Evolutionary conservation across 192 early-diverging fungal genomes (phyloP), one percentile per base, ranked within the genome.

Genomic region (Coemansia sp.): DNA sequence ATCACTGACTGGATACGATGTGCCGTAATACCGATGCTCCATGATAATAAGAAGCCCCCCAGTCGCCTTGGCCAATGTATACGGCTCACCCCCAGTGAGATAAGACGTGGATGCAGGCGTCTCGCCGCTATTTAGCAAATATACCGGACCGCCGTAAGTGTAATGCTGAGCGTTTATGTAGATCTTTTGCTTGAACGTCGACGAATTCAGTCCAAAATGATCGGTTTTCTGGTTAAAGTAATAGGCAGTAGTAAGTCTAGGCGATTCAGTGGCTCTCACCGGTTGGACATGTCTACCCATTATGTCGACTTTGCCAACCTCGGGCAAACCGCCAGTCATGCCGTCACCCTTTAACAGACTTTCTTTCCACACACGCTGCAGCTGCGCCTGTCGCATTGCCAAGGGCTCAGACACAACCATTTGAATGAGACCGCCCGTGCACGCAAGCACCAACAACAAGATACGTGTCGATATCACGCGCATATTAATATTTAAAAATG

Each of bases 21-120:
- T 67, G 43, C 90, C 90, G 53, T 90, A 91, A 75, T 87, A 91
- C 32, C 91, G 63, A 67, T 91, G 91, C 67, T 93, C 89, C 61
- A 91, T 61, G 6, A 78, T 80, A 4, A 91, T 76, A 1, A 91
- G 66, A 23, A 90, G 66, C 1, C 87, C 91, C 28, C 83, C 75
- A 4, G 86, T 87, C 5, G 73, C 82, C 68, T 88, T 82, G 11
- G 88, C 87, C 46, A 91, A 47, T 32, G 80, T 78, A 52, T 76
- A 69, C 11, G 82, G 82, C 70, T 84, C 74, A 4, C 82, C 82
- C 3, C 62, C 74, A 13, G 50, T 33, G 47, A 84, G 62, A 60
- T 78, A 84, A 10, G 76, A 73, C 17, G 76, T 50, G 5, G 77
- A 84, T 55, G 82, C 82, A 6, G 82, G 77, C 2, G 82, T 78